phyloP scores from a whole-genome alignment of 176 grass and related monocot species.

The Juncus effusus region DNA sequence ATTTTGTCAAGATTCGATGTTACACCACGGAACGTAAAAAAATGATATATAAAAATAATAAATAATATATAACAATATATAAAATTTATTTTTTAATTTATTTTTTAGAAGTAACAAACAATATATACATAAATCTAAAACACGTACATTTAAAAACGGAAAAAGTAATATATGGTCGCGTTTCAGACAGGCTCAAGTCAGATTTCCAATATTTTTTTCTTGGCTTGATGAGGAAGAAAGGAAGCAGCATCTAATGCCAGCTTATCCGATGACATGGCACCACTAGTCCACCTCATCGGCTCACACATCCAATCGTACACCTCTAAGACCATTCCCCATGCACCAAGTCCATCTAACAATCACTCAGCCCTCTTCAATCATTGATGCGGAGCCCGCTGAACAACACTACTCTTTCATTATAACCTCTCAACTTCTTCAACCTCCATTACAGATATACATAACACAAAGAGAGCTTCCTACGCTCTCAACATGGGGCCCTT shows the following conservation, averaged over 20 bases:
- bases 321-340: not conserved
- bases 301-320: not conserved
- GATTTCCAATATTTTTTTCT: too few species aligned
- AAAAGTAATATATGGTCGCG: too few species aligned
- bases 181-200: too few species aligned
- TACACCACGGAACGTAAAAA: too few species aligned
- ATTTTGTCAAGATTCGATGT: too few species aligned
- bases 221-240: not conserved
- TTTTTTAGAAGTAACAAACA: too few species aligned
- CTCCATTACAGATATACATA: conserved; percentile 9
- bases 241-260: conserved; percentile 45
- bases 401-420: conserved; percentile 37
- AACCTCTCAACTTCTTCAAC: not conserved
- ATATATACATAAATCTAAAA: too few species aligned
- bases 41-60: too few species aligned
- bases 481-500: conserved; percentile 21
- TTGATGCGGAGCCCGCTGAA: conserved; percentile 33
- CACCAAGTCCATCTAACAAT: too few species aligned
- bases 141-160: too few species aligned
- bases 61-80: too few species aligned
- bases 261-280: conserved; percentile 44
- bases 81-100: too few species aligned
- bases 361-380: conserved; percentile 29
- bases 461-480: conserved; percentile 2
- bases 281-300: conserved; percentile 2